A percentile compares a stretch with the other conserved stretches of the same genome.
Conservation (phyloP, 2,329 filamentous ascomycete genomes). For the Paraphaeosphaeria minitans region DNA sequence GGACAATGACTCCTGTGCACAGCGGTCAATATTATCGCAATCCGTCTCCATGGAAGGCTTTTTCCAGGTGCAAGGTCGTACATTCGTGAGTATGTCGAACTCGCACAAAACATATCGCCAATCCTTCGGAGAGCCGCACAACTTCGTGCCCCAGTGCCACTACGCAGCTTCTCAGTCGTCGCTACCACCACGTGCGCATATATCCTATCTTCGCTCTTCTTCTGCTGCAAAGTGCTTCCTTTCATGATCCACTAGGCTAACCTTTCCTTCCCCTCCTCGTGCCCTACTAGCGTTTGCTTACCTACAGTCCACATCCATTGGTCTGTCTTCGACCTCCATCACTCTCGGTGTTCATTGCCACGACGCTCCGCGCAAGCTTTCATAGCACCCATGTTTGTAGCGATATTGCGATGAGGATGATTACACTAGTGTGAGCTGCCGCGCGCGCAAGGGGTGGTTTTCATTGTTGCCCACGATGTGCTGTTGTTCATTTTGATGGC, state of each 20-base stretch:
- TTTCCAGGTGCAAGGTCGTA: too few relatives aligned
- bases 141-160: too few relatives aligned
- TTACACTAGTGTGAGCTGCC: constrained; percentile 30
- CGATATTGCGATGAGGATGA: constrained; percentile 25
- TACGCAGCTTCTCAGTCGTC: too few relatives aligned
- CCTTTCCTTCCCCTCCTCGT: constrained; percentile 11
- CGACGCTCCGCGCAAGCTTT: constrained; percentile 27
- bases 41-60: too few relatives aligned
- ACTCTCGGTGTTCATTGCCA: constrained; percentile 23
- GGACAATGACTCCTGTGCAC: too few relatives aligned
- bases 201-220: too few relatives aligned
- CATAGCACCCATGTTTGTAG: constrained; percentile 35
- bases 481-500: not conserved
- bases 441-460: constrained; percentile 4
- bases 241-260: not conserved
- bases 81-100: too few relatives aligned
- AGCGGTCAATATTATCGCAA: too few relatives aligned
- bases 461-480: constrained; percentile 10
- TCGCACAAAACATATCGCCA: too few relatives aligned
- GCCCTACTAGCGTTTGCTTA: constrained; percentile 13
- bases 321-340: not conserved
- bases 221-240: too few relatives aligned
- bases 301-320: not conserved
- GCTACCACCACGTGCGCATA: too few relatives aligned
- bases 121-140: too few relatives aligned